These are phyloP conservation scores for Juncus effusus DNA, from an alignment of 176 grass and related monocot genomes.

Conservation along the genomic window DNA sequence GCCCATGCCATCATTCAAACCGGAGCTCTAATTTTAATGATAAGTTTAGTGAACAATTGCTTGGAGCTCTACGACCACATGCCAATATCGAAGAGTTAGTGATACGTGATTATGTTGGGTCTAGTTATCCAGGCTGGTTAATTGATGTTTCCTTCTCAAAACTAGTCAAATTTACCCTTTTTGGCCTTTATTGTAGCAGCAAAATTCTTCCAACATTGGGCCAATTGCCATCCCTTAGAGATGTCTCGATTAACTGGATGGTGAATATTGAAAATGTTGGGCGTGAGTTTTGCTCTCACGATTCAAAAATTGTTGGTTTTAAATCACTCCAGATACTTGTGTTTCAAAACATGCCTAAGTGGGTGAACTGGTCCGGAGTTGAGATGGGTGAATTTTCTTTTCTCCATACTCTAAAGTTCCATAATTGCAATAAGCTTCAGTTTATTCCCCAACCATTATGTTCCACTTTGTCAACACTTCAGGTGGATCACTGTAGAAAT, in stretches of 20 bases:
- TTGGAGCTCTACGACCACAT: constrained; percentile 26
- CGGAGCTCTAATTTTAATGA: neutral
- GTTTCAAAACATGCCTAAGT: constrained; percentile 8
- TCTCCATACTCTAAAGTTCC: neutral
- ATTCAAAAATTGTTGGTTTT: neutral
- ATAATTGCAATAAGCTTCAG: neutral
- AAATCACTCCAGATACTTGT: neutral
- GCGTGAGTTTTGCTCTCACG: constrained; percentile 4
- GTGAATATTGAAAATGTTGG: neutral
- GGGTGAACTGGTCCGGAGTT: constrained; percentile 2
- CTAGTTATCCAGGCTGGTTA: constrained; percentile 27
- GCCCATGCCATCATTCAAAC: neutral
- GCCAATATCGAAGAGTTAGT: neutral
- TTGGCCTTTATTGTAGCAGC: constrained; percentile 4
- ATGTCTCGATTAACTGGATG: constrained; percentile 16
- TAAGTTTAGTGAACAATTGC: neutral
- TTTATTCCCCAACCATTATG: neutral
- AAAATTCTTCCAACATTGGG: constrained; percentile 24
- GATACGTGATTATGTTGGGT: neutral
- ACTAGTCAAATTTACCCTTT: constrained; percentile 13
- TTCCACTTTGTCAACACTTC: neutral
- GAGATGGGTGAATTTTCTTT: neutral
- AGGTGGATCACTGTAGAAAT: neutral
- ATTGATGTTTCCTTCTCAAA: constrained; percentile 29
- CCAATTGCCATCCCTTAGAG: constrained; percentile 27